Base-by-base conservation (phyloP, 208 protist genomes). In the Strigomonas galati region DNA sequence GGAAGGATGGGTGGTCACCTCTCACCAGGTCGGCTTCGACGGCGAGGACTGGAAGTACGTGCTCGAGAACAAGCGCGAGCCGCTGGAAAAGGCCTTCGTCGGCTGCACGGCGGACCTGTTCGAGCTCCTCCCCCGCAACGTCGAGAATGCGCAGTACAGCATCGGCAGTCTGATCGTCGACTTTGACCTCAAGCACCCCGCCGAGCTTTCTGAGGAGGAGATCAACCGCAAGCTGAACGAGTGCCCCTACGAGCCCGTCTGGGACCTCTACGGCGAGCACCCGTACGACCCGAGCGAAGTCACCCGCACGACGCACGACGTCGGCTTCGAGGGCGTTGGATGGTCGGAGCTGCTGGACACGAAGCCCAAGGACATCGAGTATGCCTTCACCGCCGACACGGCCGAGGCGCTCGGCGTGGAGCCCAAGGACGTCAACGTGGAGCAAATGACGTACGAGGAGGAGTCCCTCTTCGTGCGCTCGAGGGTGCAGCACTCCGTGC, bases 1-100 rank as follows among this genome's bases (percentile, higher is more conserved):
- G 54, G 67, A 52, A n/a, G 46, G 32, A 26, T 74, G 62, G 71
- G 76, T 68, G 32, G 49, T 69, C 26, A 89, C 87, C 19, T 70
- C 54, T 26, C 81, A 91, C 77, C 69, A 82, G 46, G 65, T 88
- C 28, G 81, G 67, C 65, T 92, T 92, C 66, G 81, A 90, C 19
- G 57, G 57, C 19, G 57, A 79, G 15, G 75, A 73, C 68, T 85
- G 79, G 79, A 54, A 68, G 51, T 67, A 76, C 40, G 75, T 81
- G 43, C 40, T 81, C 26, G 51, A 69, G 19, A 49, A 54, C 67
- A 75, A 59, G 46, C 54, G 65, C 27, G 54, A 59, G 2, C 66
- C 37, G 54, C 43, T 80, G 6, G 49, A 67, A 17, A 40, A 67
- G 62, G 62, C 58, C 24, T 74, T 87, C 54, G 51, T 55, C 23